phyloP scores from a whole-genome alignment of 2,329 filamentous ascomycete species.

The Colletotrichum sp. region DNA sequence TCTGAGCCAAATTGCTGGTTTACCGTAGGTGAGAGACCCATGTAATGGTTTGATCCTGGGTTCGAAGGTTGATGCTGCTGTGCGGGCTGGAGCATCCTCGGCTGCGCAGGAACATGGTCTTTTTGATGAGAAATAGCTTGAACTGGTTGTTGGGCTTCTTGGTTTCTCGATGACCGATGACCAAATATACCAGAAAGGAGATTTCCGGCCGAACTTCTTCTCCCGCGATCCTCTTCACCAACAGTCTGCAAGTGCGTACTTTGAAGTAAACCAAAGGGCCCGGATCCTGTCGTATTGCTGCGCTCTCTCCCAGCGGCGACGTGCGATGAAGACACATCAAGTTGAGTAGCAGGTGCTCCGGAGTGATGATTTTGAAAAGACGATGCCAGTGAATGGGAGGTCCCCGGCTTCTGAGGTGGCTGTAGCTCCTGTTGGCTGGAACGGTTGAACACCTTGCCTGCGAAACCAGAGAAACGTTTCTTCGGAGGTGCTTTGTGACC shows the following conservation, averaged over 20 bases:
- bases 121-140: background rate
- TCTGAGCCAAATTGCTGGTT: background rate
- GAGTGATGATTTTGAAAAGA: slow-evolving; percentile 23
- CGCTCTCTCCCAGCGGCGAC: slow-evolving; percentile 15
- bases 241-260: background rate
- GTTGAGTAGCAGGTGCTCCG: background rate
- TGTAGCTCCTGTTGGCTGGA: slow-evolving; percentile 23
- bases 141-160: slow-evolving; percentile 20
- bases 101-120: background rate
- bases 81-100: background rate
- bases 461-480: slow-evolving; percentile 51
- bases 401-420: slow-evolving; percentile 20
- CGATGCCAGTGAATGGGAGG: slow-evolving; percentile 25
- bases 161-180: slow-evolving; percentile 23
- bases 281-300: slow-evolving; percentile 25
- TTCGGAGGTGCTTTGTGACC: slow-evolving; percentile 31
- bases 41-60: background rate
- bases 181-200: slow-evolving; percentile 27
- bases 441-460: slow-evolving; percentile 32
- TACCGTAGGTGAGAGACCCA: background rate
- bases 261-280: slow-evolving; percentile 1
- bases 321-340: background rate
- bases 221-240: slow-evolving; percentile 26
- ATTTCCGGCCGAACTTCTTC: slow-evolving; percentile 24
- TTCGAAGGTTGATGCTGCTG: background rate